Percentiles rank a stretch among this genome's conserved stretches.
Evolutionary conservation across 805 yeast genomes (phyloP).

Genomic region (Yarrowia yakushimensis): DNA sequence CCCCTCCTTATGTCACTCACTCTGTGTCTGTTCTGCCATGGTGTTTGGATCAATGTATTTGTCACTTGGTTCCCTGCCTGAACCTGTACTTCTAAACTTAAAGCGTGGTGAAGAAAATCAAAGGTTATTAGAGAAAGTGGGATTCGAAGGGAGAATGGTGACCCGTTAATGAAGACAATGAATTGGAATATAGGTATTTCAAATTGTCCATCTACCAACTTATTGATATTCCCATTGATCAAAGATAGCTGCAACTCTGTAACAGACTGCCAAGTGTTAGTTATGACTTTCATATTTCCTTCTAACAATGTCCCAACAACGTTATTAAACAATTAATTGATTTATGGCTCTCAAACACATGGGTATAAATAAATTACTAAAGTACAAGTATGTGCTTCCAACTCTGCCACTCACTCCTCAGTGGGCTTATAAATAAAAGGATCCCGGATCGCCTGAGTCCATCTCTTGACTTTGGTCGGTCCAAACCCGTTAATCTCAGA

Average conservation of each 20-base stretch:
- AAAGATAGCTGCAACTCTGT: no score
- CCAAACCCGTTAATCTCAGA: slow-evolving; percentile 17
- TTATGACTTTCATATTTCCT: no score
- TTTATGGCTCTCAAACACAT: background rate
- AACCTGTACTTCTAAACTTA: background rate
- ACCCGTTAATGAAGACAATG: no score
- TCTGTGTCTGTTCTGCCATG: slow-evolving; percentile 25
- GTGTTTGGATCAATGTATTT: background rate
- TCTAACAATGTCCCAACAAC: no score
- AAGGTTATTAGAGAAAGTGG: no score
- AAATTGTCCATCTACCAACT: no score
- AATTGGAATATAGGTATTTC: no score
- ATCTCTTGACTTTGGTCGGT: slow-evolving; percentile 14
- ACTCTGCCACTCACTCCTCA: background rate
- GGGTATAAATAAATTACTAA: background rate
- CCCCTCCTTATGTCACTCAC: background rate
- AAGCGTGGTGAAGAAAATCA: background rate
- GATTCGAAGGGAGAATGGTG: background rate
- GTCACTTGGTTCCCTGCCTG: background rate
- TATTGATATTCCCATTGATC: no score
- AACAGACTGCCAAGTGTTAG: no score
- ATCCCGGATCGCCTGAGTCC: background rate
- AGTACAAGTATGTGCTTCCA: background rate
- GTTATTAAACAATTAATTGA: no score
- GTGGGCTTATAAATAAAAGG: slow-evolving; percentile 15